Evolutionary conservation across 768 basidiomycete species (phyloP), one percentile per base, ranked within the genome.

Genomic region (Thelephora ganbajun): DNA sequence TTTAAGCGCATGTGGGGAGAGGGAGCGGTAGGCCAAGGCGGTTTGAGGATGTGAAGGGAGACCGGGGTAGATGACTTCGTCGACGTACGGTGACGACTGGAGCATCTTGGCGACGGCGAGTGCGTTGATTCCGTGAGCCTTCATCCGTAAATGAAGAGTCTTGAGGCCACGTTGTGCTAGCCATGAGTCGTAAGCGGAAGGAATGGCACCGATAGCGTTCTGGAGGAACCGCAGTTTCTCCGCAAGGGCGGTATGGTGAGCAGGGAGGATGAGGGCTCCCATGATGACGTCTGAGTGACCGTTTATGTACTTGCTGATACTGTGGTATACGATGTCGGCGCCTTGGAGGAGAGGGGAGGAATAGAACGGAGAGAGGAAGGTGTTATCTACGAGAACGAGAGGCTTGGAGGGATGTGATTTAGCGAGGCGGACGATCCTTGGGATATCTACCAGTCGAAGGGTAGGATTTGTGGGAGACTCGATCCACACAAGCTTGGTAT

Each of bases 361-460:
- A 69, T 83, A 97, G 67, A 80, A 97, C 0, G 94, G 89, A 0
- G 90, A 93, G 35, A 90, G 72, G 74, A 94, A 96, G 19, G 92
- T 96, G 67, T 87, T 91, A 70, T n/a, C n/a, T n/a, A n/a, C n/a
- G n/a, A n/a, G n/a, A n/a, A n/a, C n/a, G n/a, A n/a, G n/a, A n/a
- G n/a, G n/a, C n/a, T n/a, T n/a, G n/a, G n/a, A n/a, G n/a, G n/a
- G n/a, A n/a, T n/a, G n/a, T n/a, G n/a, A n/a, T n/a, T n/a, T n/a
- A n/a, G n/a, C n/a, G n/a, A n/a, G n/a, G n/a, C n/a, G n/a, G n/a
- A n/a, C n/a, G n/a, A n/a, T n/a, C n/a, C n/a, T n/a, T n/a, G n/a
- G n/a, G n/a, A n/a, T n/a, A n/a, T n/a, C n/a, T n/a, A n/a, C n/a
- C n/a, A n/a, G n/a, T n/a, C n/a, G n/a, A n/a, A n/a, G n/a, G n/a